These are phyloP conservation scores for Daldinia sp. DNA, from an alignment of 2,329 filamentous ascomycete species.

Conservation along the genomic window DNA sequence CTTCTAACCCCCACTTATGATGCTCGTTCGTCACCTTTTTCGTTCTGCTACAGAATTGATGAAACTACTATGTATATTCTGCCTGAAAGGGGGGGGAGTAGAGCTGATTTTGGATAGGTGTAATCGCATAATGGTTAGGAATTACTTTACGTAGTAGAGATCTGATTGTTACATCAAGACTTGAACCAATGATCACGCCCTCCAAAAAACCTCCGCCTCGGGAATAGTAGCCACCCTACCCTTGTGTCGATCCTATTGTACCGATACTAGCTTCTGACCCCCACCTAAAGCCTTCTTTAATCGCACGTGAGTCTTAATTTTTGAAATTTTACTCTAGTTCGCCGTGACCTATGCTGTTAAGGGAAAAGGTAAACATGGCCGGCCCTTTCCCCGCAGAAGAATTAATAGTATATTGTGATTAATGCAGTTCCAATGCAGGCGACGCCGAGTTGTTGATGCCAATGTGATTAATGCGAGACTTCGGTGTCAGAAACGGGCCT, in stretches of 20 bases:
- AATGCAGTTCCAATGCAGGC: background rate
- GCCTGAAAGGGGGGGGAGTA: background rate
- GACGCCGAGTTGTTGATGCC: background rate
- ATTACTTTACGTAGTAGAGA: background rate
- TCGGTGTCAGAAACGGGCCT: conserved; percentile 14
- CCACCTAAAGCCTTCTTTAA: conserved; percentile 25
- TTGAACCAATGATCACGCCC: conserved; percentile 24
- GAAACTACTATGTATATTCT: background rate
- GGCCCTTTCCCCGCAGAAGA: background rate
- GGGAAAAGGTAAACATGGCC: background rate
- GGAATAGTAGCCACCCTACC: conserved; percentile 29
- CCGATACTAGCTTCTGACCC: conserved; percentile 32
- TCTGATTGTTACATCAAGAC: conserved; percentile 8
- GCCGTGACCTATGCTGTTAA: conserved; percentile 15
- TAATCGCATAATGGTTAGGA: background rate
- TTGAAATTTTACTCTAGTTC: conserved; percentile 13
- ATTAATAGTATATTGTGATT: background rate
- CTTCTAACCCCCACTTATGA: background rate
- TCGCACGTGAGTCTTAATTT: conserved; percentile 28
- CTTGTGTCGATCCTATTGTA: conserved; percentile 38
- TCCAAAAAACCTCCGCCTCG: conserved; percentile 27
- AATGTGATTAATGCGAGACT: conserved; percentile 7
- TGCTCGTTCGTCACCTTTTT: background rate
- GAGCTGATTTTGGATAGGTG: background rate
- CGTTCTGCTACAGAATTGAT: background rate